These are phyloP conservation scores for Termitomyces sp. DNA, from an alignment of 768 basidiomycete species.

Conservation along the genomic window DNA sequence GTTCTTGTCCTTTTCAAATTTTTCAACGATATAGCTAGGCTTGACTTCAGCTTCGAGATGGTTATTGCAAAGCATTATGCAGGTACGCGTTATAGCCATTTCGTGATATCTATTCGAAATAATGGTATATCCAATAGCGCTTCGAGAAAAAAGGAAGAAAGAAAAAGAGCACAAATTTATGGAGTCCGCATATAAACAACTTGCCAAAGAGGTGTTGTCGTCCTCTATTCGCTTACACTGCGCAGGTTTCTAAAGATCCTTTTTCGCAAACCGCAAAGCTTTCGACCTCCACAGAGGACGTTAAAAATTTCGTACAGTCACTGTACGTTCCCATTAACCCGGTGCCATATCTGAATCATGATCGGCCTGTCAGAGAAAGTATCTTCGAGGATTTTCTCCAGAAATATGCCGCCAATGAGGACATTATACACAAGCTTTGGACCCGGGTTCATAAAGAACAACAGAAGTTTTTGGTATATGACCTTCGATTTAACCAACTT, in stretches of 20 bases:
- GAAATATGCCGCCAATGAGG: constrained; percentile 20
- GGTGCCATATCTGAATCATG: neutral
- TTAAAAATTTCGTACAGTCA: constrained; percentile 6
- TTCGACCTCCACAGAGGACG: constrained; percentile 10
- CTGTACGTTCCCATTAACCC: constrained; percentile 8
- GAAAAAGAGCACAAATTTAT: constrained; percentile 17
- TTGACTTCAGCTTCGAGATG: constrained; percentile 9
- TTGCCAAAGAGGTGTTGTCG: constrained; percentile 13
- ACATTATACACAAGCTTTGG: constrained; percentile 18
- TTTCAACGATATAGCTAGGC: neutral
- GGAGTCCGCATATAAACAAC: constrained; percentile 15
- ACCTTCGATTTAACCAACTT: neutral
- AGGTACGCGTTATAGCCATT: constrained; percentile 2
- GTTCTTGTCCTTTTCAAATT: neutral
- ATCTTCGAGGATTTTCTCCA: constrained; percentile 15
- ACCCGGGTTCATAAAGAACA: constrained; percentile 17
- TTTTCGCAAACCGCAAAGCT: constrained; percentile 1
- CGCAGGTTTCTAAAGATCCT: neutral
- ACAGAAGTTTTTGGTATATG: constrained; percentile 16
- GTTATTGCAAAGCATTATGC: constrained; percentile 14
- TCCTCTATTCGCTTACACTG: neutral
- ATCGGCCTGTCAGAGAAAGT: constrained; percentile 11
- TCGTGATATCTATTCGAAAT: neutral
- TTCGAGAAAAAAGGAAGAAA: constrained; percentile 14
- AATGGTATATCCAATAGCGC: constrained; percentile 1